Base-by-base conservation (phyloP, 768 basidiomycete genomes). In the Naganishia friedmannii region DNA sequence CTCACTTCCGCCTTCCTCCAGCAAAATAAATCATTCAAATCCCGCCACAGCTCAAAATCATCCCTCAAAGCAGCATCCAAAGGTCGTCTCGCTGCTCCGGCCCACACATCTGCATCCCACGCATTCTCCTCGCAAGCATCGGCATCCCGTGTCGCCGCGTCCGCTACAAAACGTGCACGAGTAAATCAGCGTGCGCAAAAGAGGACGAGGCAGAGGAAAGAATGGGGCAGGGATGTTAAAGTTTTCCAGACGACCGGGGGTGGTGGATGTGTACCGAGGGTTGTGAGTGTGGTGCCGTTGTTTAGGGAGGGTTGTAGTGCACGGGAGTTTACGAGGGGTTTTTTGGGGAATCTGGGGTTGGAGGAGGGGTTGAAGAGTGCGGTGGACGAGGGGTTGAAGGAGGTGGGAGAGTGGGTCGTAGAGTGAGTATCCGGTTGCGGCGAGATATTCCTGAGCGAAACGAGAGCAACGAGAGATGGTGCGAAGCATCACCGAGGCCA, bases 21-120 rank as follows among this genome's bases (percentile, higher is more conserved):
- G 91, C 83, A 87, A 85, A 96, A 98, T 82, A 98, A 98, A 81
- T 74, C 86, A 1, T 97, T 90, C 85, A 97, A 97, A 82, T 92
- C 92, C 1, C 90, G 88, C 78, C 91, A 93, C 84, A 86, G 92
- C 1, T 87, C 90, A 15, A 96, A 96, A 82, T 87, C 89, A 0
- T 84, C 90, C 0, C 76, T 96, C 46, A 93, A 90, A 81, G 90
- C 91, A 54, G 86, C 86, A 53, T 88, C 91, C 37, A 95, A 95
- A 84, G 93, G 93, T 88, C 53, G 42, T 77, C 56, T 69, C 31
- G 53, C 53, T 21, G 32, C 45, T 46, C 26, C 57, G 12, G 21
- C 70, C 1, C 15, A 39, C 32, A 54, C 46, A 26, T 31, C 57
- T 6, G 56, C 55, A 8, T 31, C 34, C 26, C 34, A 70, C 26